These are phyloP conservation scores for Vigna nakashimae DNA, from an alignment of 306 rosid genomes.

Conservation along the genomic window DNA sequence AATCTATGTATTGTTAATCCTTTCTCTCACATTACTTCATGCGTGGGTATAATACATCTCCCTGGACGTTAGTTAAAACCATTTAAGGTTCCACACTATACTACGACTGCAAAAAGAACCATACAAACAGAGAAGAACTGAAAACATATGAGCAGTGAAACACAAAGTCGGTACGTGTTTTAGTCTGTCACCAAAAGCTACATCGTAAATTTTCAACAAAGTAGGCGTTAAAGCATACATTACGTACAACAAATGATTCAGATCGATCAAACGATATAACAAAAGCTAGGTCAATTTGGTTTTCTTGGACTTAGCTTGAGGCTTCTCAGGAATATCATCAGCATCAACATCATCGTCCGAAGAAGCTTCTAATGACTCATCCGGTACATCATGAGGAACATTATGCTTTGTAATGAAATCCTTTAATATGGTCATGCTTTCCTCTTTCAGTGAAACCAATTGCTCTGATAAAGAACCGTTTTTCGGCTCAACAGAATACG, in stretches of 20 bases:
- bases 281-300: slow-evolving; percentile 62
- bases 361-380: slow-evolving; percentile 69
- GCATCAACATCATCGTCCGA: slow-evolving; percentile 72
- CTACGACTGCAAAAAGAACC: slow-evolving; percentile 5
- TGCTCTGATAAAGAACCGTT: slow-evolving; percentile 70
- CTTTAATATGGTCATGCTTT: slow-evolving; percentile 78
- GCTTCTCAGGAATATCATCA: slow-evolving; percentile 59
- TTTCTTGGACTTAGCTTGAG: slow-evolving; percentile 69
- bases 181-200: not conserved
- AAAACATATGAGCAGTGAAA: not conserved
- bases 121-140: not conserved
- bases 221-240: slow-evolving; percentile 27
- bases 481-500: slow-evolving; percentile 51
- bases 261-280: not conserved
- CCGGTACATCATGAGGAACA: slow-evolving; percentile 83
- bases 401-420: slow-evolving; percentile 85
- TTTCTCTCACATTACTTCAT: too few relatives aligned
- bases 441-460: slow-evolving; percentile 71
- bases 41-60: too few relatives aligned
- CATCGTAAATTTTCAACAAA: not conserved
- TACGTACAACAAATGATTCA: slow-evolving; percentile 23
- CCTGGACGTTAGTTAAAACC: not conserved
- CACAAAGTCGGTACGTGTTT: not conserved
- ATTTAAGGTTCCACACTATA: slow-evolving; percentile 15
- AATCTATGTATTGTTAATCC: too few relatives aligned